A percentile compares a stretch with the other conserved stretches of the same genome.
phyloP scores from a whole-genome alignment of 2,329 filamentous ascomycete genomes.

The Mariannaea elegans region DNA sequence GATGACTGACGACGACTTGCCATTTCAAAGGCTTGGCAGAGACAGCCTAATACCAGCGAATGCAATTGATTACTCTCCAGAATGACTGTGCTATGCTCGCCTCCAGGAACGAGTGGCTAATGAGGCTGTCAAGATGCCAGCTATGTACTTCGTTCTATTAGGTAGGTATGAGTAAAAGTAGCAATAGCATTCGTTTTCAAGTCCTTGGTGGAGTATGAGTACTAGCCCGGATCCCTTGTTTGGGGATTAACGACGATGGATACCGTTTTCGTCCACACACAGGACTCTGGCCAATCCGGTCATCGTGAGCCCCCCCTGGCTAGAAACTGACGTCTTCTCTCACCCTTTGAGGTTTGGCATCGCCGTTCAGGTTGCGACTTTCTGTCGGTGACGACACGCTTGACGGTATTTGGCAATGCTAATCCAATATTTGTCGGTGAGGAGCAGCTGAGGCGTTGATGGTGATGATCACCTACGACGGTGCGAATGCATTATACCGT shows the following conservation, averaged over 20 bases:
- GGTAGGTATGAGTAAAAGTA: not conserved
- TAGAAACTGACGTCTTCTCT: slow-evolving; percentile 2
- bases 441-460: slow-evolving; percentile 27
- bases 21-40: slow-evolving; percentile 21
- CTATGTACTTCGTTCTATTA: slow-evolving; percentile 15
- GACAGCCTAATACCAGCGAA: not conserved
- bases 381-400: slow-evolving; percentile 19
- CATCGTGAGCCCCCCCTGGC: not conserved
- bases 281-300: slow-evolving; percentile 11
- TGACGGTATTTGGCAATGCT: slow-evolving; percentile 25
- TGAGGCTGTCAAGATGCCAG: slow-evolving; percentile 25
- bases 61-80: slow-evolving; percentile 4
- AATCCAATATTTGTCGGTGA: slow-evolving; percentile 17
- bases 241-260: slow-evolving; percentile 14
- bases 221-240: slow-evolving; percentile 12
- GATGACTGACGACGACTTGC: slow-evolving; percentile 12
- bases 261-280: slow-evolving; percentile 13
- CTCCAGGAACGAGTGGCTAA: slow-evolving; percentile 11
- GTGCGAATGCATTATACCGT: slow-evolving; percentile 21
- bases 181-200: slow-evolving; percentile 16
- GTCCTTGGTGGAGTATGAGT: slow-evolving; percentile 15
- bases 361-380: slow-evolving; percentile 22
- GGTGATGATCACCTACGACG: slow-evolving; percentile 30
- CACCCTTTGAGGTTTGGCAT: slow-evolving; percentile 18
- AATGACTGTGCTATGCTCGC: slow-evolving; percentile 9